Base-by-base conservation (phyloP, 2,329 filamentous ascomycete species). In the Celoporthe dispersa region DNA sequence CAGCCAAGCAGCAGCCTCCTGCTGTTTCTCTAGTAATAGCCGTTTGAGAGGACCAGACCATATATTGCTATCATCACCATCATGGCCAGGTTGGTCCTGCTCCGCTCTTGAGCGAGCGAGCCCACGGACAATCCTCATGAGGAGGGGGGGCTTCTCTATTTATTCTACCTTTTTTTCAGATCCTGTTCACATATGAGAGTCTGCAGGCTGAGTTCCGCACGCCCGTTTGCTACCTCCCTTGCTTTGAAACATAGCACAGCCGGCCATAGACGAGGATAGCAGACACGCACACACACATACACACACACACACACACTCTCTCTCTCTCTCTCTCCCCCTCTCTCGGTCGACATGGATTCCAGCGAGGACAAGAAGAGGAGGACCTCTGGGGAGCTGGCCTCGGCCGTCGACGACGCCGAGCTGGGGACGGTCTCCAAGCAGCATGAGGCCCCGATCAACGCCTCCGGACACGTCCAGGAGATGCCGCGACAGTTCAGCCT, bases 391-490 rank as follows among this genome's bases (percentile, higher is more conserved):
- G 64, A 44, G 33, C n/a, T n/a, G 39, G 25, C 37, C 16, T 28
- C 39, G 2, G 35, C 31, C 62, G 59, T 35, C 19, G 59, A 35
- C 60, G 68, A 71, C 51, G 63, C 68, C n/a, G 68, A 67, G 55
- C 37, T 35, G 33, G 68, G 68, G 22, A 55, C 31, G 19, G 55
- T 65, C 25, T n/a, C 41, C 37, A 44, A 28, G 28, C 35, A 35
- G 55, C 53, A 57, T n/a, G 53, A 59, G n/a, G 53, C 63, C 28
- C 71, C 59, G 64, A 73, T 82, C 74, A 82, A 82, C 73, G 80
- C 81, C 3, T 80, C 81, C 1, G 81, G 81, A 0, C 81, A 83
- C 68, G 78, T 80, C 48, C 81, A 83, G 64, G 78, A 80, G 66
- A 77, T 83, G 2, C 75, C 76, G 25, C 79, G 80, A 8, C 79